Percentiles rank a stretch among this genome's conserved stretches.
phyloP scores from a whole-genome alignment of 768 basidiomycete species.

The Tremella fuciformis region DNA sequence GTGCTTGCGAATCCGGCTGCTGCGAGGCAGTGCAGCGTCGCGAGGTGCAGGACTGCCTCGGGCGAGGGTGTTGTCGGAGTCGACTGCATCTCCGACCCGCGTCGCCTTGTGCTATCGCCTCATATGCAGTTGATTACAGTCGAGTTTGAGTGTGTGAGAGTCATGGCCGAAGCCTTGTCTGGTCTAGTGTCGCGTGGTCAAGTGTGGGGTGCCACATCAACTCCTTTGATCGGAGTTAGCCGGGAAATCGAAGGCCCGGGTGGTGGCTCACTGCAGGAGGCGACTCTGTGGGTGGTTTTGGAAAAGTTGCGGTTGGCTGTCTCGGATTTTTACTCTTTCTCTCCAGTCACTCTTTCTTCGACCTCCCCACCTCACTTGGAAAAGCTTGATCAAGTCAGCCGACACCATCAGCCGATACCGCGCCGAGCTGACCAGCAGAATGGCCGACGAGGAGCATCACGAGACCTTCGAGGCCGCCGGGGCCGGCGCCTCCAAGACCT shows the following conservation, averaged over 20 bases:
- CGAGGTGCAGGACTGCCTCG: conserved; percentile 39
- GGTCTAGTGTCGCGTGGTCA: too few relatives aligned
- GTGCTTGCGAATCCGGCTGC: conserved; percentile 42
- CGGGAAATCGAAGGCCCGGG: too few relatives aligned
- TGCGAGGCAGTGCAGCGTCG: conserved; percentile 37
- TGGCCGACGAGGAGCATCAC: conserved; percentile 79
- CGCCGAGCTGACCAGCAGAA: conserved; percentile 16
- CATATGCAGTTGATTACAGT: too few relatives aligned
- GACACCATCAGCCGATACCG: too few relatives aligned
- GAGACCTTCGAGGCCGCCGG: conserved; percentile 78
- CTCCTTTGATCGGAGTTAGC: too few relatives aligned
- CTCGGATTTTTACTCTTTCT: background rate
- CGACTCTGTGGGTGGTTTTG: background rate
- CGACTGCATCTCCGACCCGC: background rate
- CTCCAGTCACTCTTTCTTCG: too few relatives aligned
- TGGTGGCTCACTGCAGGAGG: background rate
- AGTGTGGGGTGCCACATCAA: too few relatives aligned
- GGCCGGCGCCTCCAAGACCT: conserved; percentile 52
- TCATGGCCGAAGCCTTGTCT: too few relatives aligned
- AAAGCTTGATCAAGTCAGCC: too few relatives aligned
- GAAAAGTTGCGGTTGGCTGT: conserved; percentile 3
- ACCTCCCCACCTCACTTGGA: too few relatives aligned
- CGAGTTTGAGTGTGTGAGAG: too few relatives aligned
- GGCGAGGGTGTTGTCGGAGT: conserved; percentile 23
- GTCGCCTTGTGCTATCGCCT: background rate